phyloP scores from a whole-genome alignment of 2,329 filamentous ascomycete species.

The Coniochaeta pulveracea region DNA sequence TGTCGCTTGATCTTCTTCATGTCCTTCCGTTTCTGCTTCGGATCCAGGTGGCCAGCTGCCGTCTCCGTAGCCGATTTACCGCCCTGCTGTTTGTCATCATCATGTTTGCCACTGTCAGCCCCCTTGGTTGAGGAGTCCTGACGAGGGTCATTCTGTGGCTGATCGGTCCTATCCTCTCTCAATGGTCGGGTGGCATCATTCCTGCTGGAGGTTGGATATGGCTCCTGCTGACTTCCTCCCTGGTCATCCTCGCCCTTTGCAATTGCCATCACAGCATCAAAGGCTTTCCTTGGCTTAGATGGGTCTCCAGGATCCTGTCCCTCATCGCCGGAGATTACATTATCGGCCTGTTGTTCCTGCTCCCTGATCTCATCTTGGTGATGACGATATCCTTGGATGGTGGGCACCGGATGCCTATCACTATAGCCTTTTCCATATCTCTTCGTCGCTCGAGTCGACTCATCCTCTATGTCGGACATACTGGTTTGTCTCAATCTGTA shows the following conservation, averaged over 20 bases:
- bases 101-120: constrained; percentile 6
- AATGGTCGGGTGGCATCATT: constrained; percentile 14
- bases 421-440: constrained; percentile 28
- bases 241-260: constrained; percentile 20
- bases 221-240: constrained; percentile 15
- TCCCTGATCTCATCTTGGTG: constrained; percentile 31
- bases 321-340: constrained; percentile 4
- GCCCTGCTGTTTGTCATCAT: constrained; percentile 11
- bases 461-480: constrained; percentile 26
- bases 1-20: constrained; percentile 32
- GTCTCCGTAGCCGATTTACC: constrained; percentile 22
- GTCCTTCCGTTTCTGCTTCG: constrained; percentile 34
- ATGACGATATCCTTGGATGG: constrained; percentile 34
- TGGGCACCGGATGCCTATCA: constrained; percentile 32
- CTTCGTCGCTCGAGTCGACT: constrained; percentile 17
- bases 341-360: constrained; percentile 18
- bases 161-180: constrained; percentile 5
- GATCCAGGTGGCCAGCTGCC: constrained; percentile 25
- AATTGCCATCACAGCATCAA: constrained; percentile 22
- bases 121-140: background rate
- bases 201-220: constrained; percentile 23
- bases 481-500: constrained; percentile 5
- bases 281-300: constrained; percentile 22
- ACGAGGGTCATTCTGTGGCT: constrained; percentile 7
- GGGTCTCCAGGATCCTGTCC: constrained; percentile 13